Evolutionary conservation across 1,139 yeast species (phyloP), one percentile per base, ranked within the genome.

Genomic region (Candida freyschussii): DNA sequence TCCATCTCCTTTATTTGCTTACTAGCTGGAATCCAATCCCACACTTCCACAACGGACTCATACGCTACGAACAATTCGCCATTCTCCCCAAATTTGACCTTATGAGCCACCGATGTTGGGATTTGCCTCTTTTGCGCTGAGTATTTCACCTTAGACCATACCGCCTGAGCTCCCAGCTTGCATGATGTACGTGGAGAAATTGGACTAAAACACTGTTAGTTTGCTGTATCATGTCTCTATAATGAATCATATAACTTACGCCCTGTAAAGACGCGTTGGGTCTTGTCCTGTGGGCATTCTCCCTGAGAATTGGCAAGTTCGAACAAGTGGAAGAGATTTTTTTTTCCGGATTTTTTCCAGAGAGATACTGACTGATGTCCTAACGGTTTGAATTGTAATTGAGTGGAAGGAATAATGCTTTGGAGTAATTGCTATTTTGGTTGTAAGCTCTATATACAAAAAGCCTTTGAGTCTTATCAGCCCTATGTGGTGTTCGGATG

Each of bases 1-100:
- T 43, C 44, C 36, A 39, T 21, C 13, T 34, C 29, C 24, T 33
- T 21, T 8, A 48, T 13, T 21, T 48, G 44, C 21, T 45, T 13
- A 6, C 45, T 33, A 6, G 53, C 40, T 5, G 64, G 66, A 3
- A 47, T 27, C 77, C 78, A 72, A 41, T 67, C 72, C 78, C 79
- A 75, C 4, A 72, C 53, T 41, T 73, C 75, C 12, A 72, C 39
- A 1, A 54, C 30, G 11, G 48, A 43, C 2, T 50, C 44, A 41
- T 55, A 63, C 5, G 62, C 55, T 3, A 71, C 39, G 26, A 69
- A 50, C 6, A 74, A 40, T 36, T 73, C 78, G 2, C 79, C 78
- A 32, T 57, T 48, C 6, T 55, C 44, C 0, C 78, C 77, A 35
- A 60, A 56, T 30, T 60, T 67, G 22, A 63, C 43, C n/a, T 52